phyloP scores from a whole-genome alignment of 2,329 filamentous ascomycete genomes.

The Mycocentrospora acerina region DNA sequence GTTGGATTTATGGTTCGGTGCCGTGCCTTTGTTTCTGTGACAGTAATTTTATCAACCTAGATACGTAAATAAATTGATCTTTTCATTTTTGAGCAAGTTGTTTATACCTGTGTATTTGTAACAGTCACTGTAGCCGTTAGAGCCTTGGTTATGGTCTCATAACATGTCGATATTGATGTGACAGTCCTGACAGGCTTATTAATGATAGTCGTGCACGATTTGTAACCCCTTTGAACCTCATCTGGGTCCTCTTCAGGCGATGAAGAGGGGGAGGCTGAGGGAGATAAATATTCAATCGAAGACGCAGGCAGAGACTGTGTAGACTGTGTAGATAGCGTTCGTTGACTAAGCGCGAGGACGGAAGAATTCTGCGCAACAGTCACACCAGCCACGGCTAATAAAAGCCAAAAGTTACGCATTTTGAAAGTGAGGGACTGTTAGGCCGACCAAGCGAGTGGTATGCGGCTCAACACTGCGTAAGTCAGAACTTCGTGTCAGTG shows the following conservation, averaged over 20 bases:
- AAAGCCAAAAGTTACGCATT: constrained; percentile 30
- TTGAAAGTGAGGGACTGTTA: constrained; percentile 31
- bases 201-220: too few relatives aligned
- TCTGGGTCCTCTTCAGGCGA: not conserved
- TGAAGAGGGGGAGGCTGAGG: not conserved
- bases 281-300: too few relatives aligned
- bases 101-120: not conserved
- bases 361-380: constrained; percentile 21
- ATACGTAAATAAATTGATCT: too few relatives aligned
- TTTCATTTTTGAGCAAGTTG: too few relatives aligned
- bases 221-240: too few relatives aligned
- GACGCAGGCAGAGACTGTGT: too few relatives aligned
- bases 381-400: constrained; percentile 24
- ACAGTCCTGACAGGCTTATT: not conserved
- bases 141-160: constrained; percentile 4
- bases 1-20: too few relatives aligned
- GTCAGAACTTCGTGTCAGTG: constrained; percentile 26
- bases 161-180: constrained; percentile 8
- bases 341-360: constrained; percentile 1
- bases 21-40: constrained; percentile 2
- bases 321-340: too few relatives aligned
- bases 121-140: constrained; percentile 4
- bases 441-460: constrained; percentile 28
- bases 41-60: too few relatives aligned
- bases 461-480: constrained; percentile 20